phyloP scores from a whole-genome alignment of 768 basidiomycete species.

The Termitomyces heimii region DNA sequence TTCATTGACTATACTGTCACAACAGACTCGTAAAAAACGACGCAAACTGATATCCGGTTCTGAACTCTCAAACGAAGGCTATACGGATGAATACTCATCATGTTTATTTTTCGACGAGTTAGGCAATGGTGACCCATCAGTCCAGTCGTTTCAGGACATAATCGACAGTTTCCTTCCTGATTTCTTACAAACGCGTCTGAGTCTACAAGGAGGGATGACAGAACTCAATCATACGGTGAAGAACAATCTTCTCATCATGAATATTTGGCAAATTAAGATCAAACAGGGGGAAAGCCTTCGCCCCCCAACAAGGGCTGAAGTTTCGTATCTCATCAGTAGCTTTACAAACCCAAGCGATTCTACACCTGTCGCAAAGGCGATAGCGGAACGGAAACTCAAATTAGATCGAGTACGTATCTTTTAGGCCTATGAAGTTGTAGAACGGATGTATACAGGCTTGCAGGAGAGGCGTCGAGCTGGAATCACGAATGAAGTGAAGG shows the following conservation, averaged over 20 bases:
- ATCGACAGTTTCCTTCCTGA: slow-evolving; percentile 24
- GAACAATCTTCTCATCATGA: not conserved
- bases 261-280: not conserved
- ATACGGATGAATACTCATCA: not conserved
- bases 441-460: slow-evolving; percentile 1
- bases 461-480: slow-evolving; percentile 27
- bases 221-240: slow-evolving; percentile 21
- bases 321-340: slow-evolving; percentile 25
- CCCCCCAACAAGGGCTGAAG: slow-evolving; percentile 36
- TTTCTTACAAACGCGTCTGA: slow-evolving; percentile 18
- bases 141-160: slow-evolving; percentile 23
- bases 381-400: slow-evolving; percentile 40
- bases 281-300: slow-evolving; percentile 29
- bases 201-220: slow-evolving; percentile 11
- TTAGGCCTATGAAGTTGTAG: not conserved
- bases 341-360: slow-evolving; percentile 12
- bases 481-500: slow-evolving; percentile 14
- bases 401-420: slow-evolving; percentile 30
- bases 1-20: not conserved
- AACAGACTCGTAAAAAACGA: slow-evolving; percentile 11
- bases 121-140: slow-evolving; percentile 9
- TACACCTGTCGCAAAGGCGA: slow-evolving; percentile 21
- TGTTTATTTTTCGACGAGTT: slow-evolving; percentile 16
- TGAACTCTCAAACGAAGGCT: not conserved
- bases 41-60: slow-evolving; percentile 10